Evolutionary conservation across 148 eudicot genomes (phyloP).

Genomic region (Rhododendron simsii): DNA sequence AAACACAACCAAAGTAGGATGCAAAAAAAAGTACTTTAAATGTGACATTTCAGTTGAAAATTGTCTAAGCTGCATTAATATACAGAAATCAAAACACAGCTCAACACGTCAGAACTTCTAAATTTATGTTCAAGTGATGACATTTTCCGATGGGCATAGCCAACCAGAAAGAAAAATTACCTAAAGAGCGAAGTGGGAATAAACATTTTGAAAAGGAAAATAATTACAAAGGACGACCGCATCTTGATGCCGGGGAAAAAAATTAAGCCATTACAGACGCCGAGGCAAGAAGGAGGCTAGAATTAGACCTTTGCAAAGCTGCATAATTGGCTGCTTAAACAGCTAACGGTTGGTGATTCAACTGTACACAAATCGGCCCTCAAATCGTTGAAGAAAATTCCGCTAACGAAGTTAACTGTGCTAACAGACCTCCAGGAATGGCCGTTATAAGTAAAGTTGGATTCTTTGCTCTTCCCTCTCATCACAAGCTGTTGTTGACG

Average conservation of each 20-base stretch:
- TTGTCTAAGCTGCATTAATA: neutral
- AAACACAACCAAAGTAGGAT: neutral
- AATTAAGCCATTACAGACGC: neutral
- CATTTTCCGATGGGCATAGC: neutral
- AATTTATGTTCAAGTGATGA: neutral
- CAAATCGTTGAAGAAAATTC: neutral
- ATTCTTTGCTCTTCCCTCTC: constrained; percentile 46
- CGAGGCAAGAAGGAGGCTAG: neutral
- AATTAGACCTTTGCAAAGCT: neutral
- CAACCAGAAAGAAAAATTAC: neutral
- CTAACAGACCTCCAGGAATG: neutral
- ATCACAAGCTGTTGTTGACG: constrained; percentile 21
- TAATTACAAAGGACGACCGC: neutral
- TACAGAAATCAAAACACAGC: neutral
- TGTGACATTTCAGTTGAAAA: neutral
- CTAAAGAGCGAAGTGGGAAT: neutral
- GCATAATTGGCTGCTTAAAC: neutral
- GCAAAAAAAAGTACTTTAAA: neutral
- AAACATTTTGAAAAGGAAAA: neutral
- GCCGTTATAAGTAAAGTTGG: constrained; percentile 59
- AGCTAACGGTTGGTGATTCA: neutral
- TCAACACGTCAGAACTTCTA: neutral
- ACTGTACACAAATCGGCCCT: neutral
- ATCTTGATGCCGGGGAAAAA: neutral
- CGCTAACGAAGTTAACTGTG: neutral